These are phyloP conservation scores for Lepidium sativum DNA, from an alignment of 345 rosid species.

Conservation along the genomic window DNA sequence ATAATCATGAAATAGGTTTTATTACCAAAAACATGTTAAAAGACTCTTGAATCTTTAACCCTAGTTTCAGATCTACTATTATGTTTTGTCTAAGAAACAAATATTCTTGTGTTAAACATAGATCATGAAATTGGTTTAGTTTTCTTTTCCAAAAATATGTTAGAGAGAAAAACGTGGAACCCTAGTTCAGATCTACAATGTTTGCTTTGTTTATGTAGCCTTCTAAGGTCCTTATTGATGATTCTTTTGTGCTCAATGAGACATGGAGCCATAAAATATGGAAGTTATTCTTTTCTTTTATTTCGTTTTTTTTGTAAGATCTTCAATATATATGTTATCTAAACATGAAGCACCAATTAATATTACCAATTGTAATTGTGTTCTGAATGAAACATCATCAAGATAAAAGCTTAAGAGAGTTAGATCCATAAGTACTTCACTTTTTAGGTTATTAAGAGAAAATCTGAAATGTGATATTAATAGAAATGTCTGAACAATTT, in stretches of 20 bases:
- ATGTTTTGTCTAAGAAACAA: conserved; percentile 9
- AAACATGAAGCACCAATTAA: not conserved
- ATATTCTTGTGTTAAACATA: conserved; percentile 15
- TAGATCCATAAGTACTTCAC: not conserved
- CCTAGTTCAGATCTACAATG: conserved; percentile 23
- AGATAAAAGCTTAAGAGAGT: not conserved
- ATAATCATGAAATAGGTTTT: conserved; percentile 9
- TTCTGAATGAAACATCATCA: not conserved
- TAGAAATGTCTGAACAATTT: conserved; percentile 9
- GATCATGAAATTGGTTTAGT: conserved; percentile 21
- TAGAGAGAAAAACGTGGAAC: conserved; percentile 41
- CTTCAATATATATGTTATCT: not conserved
- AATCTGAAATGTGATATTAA: conserved; percentile 8
- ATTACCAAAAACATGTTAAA: conserved; percentile 41
- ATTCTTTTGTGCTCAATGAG: conserved; percentile 17
- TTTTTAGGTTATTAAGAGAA: not conserved
- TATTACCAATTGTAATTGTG: not conserved
- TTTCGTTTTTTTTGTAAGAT: not conserved
- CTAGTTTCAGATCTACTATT: conserved; percentile 54
- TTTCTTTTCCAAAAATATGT: conserved; percentile 11
- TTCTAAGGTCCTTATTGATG: conserved; percentile 16
- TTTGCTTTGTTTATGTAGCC: conserved; percentile 18
- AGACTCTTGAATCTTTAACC: conserved; percentile 32
- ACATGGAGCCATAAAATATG: conserved; percentile 27
- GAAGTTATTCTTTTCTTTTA: conserved; percentile 18